Evolutionary conservation across 176 grass and related monocot species (phyloP).

Genomic region (Carex kokanica): DNA sequence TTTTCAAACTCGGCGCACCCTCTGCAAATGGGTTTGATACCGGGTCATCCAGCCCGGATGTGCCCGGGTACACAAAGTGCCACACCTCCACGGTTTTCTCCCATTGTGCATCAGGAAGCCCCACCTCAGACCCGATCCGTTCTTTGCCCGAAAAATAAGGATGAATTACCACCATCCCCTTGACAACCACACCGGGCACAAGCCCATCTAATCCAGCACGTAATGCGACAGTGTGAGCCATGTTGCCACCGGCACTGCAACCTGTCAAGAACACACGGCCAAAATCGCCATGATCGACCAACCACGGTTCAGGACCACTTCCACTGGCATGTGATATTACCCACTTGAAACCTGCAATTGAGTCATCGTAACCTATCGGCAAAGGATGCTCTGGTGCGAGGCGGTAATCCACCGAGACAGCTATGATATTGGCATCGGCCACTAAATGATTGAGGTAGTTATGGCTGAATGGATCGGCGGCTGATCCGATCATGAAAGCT

Average conservation of each 20-base stretch:
- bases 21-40: conserved; percentile 62
- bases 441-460: conserved; percentile 42
- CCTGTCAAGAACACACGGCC: conserved; percentile 48
- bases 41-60: conserved; percentile 61
- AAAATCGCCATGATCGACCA: conserved; percentile 53
- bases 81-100: conserved; percentile 42
- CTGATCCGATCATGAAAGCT: conserved; percentile 62
- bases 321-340: conserved; percentile 47
- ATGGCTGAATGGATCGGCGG: conserved; percentile 55
- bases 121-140: conserved; percentile 43
- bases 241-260: conserved; percentile 57
- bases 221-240: conserved; percentile 55
- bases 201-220: conserved; percentile 37
- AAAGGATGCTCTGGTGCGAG: conserved; percentile 75
- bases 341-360: conserved; percentile 50
- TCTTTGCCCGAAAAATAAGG: conserved; percentile 68
- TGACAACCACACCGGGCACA: conserved; percentile 24
- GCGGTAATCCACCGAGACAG: conserved; percentile 68
- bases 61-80: conserved; percentile 54
- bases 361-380: conserved; percentile 63
- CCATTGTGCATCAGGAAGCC: conserved; percentile 35
- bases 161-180: conserved; percentile 49
- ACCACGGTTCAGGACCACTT: conserved; percentile 45
- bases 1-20: conserved; percentile 44
- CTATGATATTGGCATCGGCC: conserved; percentile 40